phyloP scores from a whole-genome alignment of 1,139 yeast species.

The Ogataea hybrid region DNA sequence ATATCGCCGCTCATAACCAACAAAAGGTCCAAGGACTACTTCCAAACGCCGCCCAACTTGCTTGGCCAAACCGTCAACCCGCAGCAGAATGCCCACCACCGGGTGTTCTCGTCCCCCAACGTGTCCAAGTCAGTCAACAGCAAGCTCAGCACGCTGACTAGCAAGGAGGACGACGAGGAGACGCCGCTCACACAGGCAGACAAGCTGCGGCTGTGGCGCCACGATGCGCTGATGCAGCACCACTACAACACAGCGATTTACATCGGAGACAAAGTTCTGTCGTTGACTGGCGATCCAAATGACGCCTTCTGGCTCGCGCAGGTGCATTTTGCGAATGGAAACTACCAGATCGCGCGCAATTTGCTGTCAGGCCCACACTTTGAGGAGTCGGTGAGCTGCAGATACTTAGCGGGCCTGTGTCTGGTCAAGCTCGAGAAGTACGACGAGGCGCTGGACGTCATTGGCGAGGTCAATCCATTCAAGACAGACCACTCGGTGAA shows the following conservation, averaged over 20 bases:
- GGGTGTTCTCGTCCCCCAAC: constrained; percentile 28
- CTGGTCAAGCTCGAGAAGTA: constrained; percentile 70
- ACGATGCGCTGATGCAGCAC: constrained; percentile 91
- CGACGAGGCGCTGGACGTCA: constrained; percentile 86
- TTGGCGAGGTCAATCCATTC: constrained; percentile 85
- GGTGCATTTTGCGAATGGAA: constrained; percentile 72
- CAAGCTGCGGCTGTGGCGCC: constrained; percentile 85
- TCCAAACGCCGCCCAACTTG: constrained; percentile 53
- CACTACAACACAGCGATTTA: constrained; percentile 88
- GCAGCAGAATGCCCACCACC: constrained; percentile 18
- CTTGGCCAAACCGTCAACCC: constrained; percentile 21
- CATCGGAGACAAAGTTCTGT: constrained; percentile 86
- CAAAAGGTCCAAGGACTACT: constrained; percentile 44
- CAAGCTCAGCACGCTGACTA: constrained; percentile 12
- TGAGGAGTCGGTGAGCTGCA: constrained; percentile 58
- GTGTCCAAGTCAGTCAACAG: constrained; percentile 23
- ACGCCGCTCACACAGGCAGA: constrained; percentile 76
- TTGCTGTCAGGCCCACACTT: constrained; percentile 40
- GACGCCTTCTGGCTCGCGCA: constrained; percentile 98
- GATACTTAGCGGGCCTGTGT: constrained; percentile 80
- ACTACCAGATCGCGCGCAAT: constrained; percentile 76
- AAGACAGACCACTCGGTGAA: constrained; percentile 32
- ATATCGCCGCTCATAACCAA: constrained; percentile 58
- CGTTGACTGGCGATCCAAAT: constrained; percentile 78
- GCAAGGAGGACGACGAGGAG: constrained; percentile 20